Percentiles rank a stretch among this genome's conserved stretches.
Conservation (phyloP, 805 yeast species). For the Starmerella vitae region DNA sequence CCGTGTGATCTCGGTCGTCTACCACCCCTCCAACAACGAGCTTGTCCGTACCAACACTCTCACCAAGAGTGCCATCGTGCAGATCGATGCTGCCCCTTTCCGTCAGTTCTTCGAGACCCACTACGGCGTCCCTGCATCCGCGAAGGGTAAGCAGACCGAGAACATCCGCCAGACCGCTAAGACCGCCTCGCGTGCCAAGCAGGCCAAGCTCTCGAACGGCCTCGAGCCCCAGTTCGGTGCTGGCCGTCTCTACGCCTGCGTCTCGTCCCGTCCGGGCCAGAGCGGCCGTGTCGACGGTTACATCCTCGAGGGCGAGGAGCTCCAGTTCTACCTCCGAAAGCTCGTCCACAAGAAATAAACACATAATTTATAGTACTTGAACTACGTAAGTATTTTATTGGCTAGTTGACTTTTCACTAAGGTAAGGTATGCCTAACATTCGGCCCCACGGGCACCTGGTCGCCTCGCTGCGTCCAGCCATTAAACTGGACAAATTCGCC, state of each 20-base stretch:
- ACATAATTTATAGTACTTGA: conserved; percentile 14
- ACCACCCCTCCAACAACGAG: conserved; percentile 99
- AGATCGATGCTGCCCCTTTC: conserved; percentile 99
- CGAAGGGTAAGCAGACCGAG: conserved; percentile 52
- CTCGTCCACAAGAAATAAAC: conserved; percentile 85
- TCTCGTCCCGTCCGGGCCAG: conserved; percentile 99
- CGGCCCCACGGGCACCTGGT: no score
- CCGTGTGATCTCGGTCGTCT: conserved; percentile 93
- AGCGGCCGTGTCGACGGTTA: conserved; percentile 99
- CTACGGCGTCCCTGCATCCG: conserved; percentile 63
- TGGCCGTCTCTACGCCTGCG: conserved; percentile 97
- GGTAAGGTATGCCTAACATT: no score
- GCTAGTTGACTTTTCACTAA: no score
- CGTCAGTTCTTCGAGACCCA: conserved; percentile 98
- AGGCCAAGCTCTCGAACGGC: conserved; percentile 75
- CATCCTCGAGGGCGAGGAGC: conserved; percentile 99
- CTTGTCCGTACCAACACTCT: conserved; percentile 99
- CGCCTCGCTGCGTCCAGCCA: no score
- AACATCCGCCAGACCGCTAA: conserved; percentile 73
- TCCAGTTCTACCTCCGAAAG: conserved; percentile 99
- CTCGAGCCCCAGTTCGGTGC: conserved; percentile 95
- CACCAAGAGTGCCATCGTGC: conserved; percentile 97
- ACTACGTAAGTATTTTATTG: background rate
- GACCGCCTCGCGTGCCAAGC: conserved; percentile 55
- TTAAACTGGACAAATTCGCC: conserved; percentile 33